Percentiles rank a stretch among this genome's conserved stretches.
These are phyloP conservation scores for Keqinozyma sinolaborantium DNA, from an alignment of 1,139 yeast genomes.

Conservation along the genomic window DNA sequence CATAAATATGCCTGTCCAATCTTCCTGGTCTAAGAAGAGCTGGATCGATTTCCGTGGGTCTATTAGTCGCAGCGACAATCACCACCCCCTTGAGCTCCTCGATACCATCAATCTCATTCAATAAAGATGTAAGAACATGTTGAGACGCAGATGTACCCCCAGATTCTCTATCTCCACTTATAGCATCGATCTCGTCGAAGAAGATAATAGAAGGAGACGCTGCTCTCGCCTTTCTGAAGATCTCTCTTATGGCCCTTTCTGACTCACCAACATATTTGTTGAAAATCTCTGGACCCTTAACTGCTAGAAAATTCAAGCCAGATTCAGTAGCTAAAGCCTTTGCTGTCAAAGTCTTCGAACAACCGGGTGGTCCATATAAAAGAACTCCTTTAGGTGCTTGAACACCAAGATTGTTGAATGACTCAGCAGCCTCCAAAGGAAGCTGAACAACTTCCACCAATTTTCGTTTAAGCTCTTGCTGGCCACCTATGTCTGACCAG, in stretches of 20 bases:
- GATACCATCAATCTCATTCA: slow-evolving; percentile 95
- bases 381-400: slow-evolving; percentile 89
- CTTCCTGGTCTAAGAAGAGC: slow-evolving; percentile 94
- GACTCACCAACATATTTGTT: slow-evolving; percentile 95
- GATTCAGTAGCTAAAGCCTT: slow-evolving; percentile 95
- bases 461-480: slow-evolving; percentile 72
- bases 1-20: slow-evolving; percentile 87
- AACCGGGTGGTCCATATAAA: slow-evolving; percentile 95
- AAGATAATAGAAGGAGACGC: slow-evolving; percentile 92
- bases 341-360: slow-evolving; percentile 91
- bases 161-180: slow-evolving; percentile 66
- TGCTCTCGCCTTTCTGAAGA: slow-evolving; percentile 86
- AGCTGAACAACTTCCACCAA: slow-evolving; percentile 87
- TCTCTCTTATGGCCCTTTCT: slow-evolving; percentile 83
- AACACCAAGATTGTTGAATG: slow-evolving; percentile 75
- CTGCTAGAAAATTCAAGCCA: slow-evolving; percentile 87
- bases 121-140: slow-evolving; percentile 81
- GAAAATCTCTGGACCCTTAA: slow-evolving; percentile 93
- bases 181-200: slow-evolving; percentile 93
- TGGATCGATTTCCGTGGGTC: slow-evolving; percentile 90
- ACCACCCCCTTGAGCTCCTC: slow-evolving; percentile 92
- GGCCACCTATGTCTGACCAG: slow-evolving; percentile 98
- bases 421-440: slow-evolving; percentile 79
- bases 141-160: slow-evolving; percentile 72
- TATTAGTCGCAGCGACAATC: slow-evolving; percentile 90